Conservation (phyloP, 2,329 filamentous ascomycete genomes). For the Nigrospora sphaerica region DNA sequence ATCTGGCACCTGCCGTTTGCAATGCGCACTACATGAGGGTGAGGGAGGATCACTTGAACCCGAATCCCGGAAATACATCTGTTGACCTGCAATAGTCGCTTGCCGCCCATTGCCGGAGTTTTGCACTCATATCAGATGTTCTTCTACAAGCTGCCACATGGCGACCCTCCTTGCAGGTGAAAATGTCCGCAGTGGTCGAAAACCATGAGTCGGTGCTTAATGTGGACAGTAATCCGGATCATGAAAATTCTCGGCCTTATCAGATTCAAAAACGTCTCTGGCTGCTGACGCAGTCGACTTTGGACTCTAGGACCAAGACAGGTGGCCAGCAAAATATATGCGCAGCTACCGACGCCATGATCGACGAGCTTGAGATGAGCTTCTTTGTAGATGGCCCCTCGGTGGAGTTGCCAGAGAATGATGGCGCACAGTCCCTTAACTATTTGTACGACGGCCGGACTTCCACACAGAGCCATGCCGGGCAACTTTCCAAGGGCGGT, state of each 20-base stretch:
- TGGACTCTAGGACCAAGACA: background rate
- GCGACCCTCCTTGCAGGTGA: background rate
- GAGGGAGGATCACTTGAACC: background rate
- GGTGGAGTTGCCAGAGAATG: background rate
- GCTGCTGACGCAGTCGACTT: background rate
- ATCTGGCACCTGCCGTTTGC: conserved; percentile 25
- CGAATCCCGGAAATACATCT: background rate
- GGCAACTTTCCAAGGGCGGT: too few species aligned
- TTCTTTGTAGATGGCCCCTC: background rate
- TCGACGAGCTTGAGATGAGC: background rate
- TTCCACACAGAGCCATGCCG: too few species aligned
- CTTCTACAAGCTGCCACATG: background rate
- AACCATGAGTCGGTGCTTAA: background rate
- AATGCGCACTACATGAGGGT: conserved; percentile 24
- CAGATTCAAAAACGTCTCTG: background rate
- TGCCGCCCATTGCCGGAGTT: background rate
- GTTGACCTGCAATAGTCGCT: background rate
- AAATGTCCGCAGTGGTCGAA: background rate
- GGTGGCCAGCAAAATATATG: background rate
- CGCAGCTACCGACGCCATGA: background rate
- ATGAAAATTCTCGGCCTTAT: too few species aligned
- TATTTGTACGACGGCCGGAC: too few species aligned
- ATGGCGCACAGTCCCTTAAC: too few species aligned
- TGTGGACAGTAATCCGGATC: too few species aligned
- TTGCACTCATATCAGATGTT: background rate